Evolutionary conservation across 352 stramenopile species (phyloP).

Genomic region (Globisporangium sylvaticum): DNA sequence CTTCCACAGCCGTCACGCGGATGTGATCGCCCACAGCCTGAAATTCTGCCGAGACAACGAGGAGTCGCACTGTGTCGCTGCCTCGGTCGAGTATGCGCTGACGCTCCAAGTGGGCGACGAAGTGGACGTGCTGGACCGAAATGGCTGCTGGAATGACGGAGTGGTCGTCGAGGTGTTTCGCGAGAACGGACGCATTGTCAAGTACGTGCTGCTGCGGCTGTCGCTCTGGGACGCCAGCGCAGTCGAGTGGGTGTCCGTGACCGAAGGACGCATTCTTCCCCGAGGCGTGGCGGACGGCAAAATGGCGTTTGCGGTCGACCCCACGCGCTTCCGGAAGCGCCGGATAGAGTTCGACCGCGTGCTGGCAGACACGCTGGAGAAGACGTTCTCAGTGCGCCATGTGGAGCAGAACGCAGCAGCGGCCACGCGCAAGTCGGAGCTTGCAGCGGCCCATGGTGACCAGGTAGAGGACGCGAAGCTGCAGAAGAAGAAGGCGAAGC

Average conservation of each 20-base stretch:
- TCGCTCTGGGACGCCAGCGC: conserved; percentile 52
- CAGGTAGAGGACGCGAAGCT: not conserved
- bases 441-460: conserved; percentile 10
- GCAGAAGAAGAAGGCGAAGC: conserved; percentile 17
- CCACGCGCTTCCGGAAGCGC: conserved; percentile 33
- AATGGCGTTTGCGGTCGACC: conserved; percentile 35
- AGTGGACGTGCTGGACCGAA: conserved; percentile 75
- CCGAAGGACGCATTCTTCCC: conserved; percentile 69
- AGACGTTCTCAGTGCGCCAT: conserved; percentile 43
- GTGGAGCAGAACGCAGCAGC: conserved; percentile 23
- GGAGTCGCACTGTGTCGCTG: conserved; percentile 33
- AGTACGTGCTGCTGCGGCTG: conserved; percentile 65
- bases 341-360: conserved; percentile 44
- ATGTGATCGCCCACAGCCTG: conserved; percentile 54
- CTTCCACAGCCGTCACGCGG: conserved; percentile 34
- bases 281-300: conserved; percentile 55
- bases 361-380: conserved; percentile 47
- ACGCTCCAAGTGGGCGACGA: conserved; percentile 51
- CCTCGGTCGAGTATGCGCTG: conserved; percentile 69
- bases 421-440: conserved; percentile 17
- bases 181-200: conserved; percentile 33
- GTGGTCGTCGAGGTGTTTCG: conserved; percentile 60
- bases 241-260: conserved; percentile 67
- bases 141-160: conserved; percentile 79
- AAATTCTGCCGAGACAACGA: conserved; percentile 17